Evolutionary conservation across 306 rosid species (phyloP).

Genomic region (Cotoneaster glaucophyllus): DNA sequence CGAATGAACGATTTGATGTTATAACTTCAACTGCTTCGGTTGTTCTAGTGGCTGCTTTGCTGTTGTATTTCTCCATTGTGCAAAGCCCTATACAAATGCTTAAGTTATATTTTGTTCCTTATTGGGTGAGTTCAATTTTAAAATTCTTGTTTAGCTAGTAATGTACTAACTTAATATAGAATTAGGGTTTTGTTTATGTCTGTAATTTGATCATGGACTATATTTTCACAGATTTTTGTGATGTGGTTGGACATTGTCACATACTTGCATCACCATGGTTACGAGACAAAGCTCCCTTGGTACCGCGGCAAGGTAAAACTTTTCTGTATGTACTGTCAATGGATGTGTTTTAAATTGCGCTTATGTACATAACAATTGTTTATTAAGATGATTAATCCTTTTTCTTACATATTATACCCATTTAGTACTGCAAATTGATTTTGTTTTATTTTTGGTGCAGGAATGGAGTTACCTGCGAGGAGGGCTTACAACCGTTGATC

Average conservation of each 20-base stretch:
- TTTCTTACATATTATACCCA: not conserved
- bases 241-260: conserved; percentile 90
- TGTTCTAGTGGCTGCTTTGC: conserved; percentile 38
- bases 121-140: conserved; percentile 39
- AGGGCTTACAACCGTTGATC: conserved; percentile 80
- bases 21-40: conserved; percentile 62
- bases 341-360: not conserved
- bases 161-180: no score
- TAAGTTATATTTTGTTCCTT: conserved; percentile 65
- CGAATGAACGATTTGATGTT: conserved; percentile 49
- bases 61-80: conserved; percentile 29
- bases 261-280: conserved; percentile 80
- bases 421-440: not conserved
- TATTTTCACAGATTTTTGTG: conserved; percentile 39
- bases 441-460: conserved; percentile 19
- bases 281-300: conserved; percentile 78
- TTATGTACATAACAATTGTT: not conserved
- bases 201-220: not conserved
- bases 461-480: conserved; percentile 85
- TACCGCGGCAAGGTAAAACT: conserved; percentile 64
- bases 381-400: not conserved
- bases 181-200: not conserved
- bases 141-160: not conserved
- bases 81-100: conserved; percentile 45
- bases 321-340: not conserved